Conservation (phyloP, 2,329 filamentous ascomycete species). For the Orbilia quercus region DNA sequence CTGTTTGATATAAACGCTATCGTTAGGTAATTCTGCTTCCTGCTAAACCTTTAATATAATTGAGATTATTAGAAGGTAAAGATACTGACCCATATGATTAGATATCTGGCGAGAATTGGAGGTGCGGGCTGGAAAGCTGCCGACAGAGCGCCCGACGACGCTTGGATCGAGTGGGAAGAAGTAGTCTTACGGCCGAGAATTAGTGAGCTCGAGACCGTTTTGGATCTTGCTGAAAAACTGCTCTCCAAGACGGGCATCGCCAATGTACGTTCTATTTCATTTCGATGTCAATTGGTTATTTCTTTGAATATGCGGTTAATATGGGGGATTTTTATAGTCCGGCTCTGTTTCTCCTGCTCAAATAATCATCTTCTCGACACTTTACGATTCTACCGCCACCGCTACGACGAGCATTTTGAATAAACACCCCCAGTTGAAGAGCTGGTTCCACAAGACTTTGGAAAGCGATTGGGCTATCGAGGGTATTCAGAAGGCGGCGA, state of each 20-base stretch:
- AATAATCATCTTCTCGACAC: constrained; percentile 60
- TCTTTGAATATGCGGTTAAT: background rate
- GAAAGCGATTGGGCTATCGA: constrained; percentile 58
- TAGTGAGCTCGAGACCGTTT: constrained; percentile 38
- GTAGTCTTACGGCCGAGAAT: constrained; percentile 51
- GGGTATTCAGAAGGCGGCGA: constrained; percentile 59
- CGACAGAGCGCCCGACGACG: constrained; percentile 57
- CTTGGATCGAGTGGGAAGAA: constrained; percentile 61
- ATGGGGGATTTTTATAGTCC: constrained; percentile 17
- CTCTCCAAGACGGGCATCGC: constrained; percentile 23
- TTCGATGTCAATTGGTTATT: background rate
- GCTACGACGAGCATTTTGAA: constrained; percentile 45
- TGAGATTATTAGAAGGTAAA: too few species aligned
- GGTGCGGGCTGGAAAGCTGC: constrained; percentile 57
- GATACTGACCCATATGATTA: too few species aligned
- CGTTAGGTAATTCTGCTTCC: constrained; percentile 56
- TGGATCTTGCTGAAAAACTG: constrained; percentile 43
- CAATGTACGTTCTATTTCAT: constrained; percentile 2
- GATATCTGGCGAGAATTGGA: constrained; percentile 57
- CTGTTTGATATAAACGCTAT: constrained; percentile 60
- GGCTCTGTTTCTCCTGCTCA: constrained; percentile 57
- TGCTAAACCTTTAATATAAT: background rate
- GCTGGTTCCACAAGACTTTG: constrained; percentile 58
- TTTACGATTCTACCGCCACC: constrained; percentile 58
- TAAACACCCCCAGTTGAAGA: constrained; percentile 55